Percentiles rank a stretch among this genome's conserved stretches.
Evolutionary conservation across 768 basidiomycete species (phyloP).

Genomic region (Russula sp.): DNA sequence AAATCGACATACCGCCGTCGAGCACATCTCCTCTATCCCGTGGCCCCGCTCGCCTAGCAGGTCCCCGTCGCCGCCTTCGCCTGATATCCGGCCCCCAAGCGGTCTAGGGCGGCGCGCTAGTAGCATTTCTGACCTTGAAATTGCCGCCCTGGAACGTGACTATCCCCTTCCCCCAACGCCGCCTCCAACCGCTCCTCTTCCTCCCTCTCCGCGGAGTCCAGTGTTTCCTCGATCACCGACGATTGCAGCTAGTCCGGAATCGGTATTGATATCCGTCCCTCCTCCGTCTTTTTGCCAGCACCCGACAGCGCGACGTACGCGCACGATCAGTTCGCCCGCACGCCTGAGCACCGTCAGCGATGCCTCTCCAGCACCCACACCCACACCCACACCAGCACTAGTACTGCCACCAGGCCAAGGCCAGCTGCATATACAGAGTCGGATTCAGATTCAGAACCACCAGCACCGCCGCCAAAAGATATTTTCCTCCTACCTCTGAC

Average conservation of each 20-base stretch:
- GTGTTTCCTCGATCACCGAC: neutral
- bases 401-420: neutral
- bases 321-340: conserved; percentile 25
- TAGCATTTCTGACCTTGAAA: conserved; percentile 19
- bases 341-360: neutral
- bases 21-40: conserved; percentile 1
- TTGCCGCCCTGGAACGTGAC: neutral
- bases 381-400: neutral
- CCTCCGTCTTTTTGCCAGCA: neutral
- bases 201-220: neutral
- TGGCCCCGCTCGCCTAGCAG: conserved; percentile 24
- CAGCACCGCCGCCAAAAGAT: neutral
- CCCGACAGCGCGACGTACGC: neutral
- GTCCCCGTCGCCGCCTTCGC: conserved; percentile 29
- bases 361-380: neutral
- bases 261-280: neutral
- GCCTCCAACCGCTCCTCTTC: neutral
- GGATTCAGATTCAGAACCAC: neutral
- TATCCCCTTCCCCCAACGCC: neutral
- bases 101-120: conserved; percentile 31
- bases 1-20: no score
- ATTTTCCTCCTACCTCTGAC: neutral
- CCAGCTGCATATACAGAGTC: neutral
- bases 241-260: neutral
- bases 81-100: conserved; percentile 31